Evolutionary conservation across 225 moss, liverwort and hornwort genomes (phyloP), one percentile per base, ranked within the genome.

Genomic region (Neckera pumila): DNA sequence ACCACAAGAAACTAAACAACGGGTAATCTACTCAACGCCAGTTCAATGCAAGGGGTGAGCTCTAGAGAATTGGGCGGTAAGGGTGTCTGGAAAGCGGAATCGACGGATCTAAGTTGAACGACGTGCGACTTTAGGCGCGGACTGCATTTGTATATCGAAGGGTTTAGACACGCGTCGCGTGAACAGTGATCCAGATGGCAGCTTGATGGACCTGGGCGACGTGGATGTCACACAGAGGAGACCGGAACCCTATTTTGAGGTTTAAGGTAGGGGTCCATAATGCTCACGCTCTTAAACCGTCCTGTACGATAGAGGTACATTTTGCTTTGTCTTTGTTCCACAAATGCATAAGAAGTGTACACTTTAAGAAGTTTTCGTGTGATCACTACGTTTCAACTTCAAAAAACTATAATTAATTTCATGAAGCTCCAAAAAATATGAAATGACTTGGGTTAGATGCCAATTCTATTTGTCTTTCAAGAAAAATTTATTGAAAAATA

Each of bases 361-460:
- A 45, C 11, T 45, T 30, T 1, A 45, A 12, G 4, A 33, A 2
- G 4, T 12, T 49, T 33, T 4, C 1, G 7, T 2, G 47, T 31
- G 3, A 34, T 1, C 21, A 13, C 0, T 34, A 5, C 0, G 0
- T 76, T 76, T 22, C 33, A 49, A 75, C 19, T 75, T 51, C 21
- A 76, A 33, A 33, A 76, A 33, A 0, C 12, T 3, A 20, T 51
- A 51, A 33, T 0, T 51, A 49, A 33, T 19, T 49, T 5, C 4
- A 12, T 3, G 20, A 51, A 49, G 51, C 3, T 76, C 3, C 8
- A 34, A 76, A 51, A 18, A 21, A 33, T 76, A 51, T 51, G 20
- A 33, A 75, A 31, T 4, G 1, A 49, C 1, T 75, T 45, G 3
- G 9, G 0, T 27, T 19, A 11, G 7, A 31, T 49, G 19, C 1